phyloP scores from a whole-genome alignment of 768 basidiomycete genomes.

The Termitomyces sp. region DNA sequence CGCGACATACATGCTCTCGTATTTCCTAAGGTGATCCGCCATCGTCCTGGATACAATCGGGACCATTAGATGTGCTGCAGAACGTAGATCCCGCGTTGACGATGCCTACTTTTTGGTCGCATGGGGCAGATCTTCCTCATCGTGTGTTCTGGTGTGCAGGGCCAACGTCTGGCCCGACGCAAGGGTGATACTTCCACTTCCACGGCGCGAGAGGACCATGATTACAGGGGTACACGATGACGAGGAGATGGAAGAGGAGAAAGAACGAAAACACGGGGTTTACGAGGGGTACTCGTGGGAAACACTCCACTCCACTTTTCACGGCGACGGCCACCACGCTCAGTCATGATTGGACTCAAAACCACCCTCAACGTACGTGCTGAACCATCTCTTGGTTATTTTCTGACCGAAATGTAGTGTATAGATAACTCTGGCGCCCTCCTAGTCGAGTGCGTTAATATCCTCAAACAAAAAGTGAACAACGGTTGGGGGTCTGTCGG shows the following conservation, averaged over 20 bases:
- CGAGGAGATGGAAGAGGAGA: constrained; percentile 2
- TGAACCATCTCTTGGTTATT: not conserved
- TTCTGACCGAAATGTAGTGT: constrained; percentile 41
- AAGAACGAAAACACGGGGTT: not conserved
- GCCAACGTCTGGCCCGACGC: constrained; percentile 76
- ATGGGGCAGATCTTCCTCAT: constrained; percentile 84
- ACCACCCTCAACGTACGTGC: constrained; percentile 84
- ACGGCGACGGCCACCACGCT: constrained; percentile 1
- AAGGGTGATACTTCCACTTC: constrained; percentile 69
- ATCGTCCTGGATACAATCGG: constrained; percentile 58
- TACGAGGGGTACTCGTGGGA: constrained; percentile 14
- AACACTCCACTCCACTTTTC: constrained; percentile 8
- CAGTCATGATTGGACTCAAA: constrained; percentile 90
- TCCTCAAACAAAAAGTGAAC: constrained; percentile 93
- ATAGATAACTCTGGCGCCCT: constrained; percentile 98
- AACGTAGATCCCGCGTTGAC: constrained; percentile 1
- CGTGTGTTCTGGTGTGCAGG: constrained; percentile 83
- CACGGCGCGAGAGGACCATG: constrained; percentile 71
- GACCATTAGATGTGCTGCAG: constrained; percentile 1
- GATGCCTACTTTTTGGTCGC: constrained; percentile 81
- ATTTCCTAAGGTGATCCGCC: constrained; percentile 90
- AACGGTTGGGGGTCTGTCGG: constrained; percentile 92
- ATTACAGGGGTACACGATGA: constrained; percentile 7
- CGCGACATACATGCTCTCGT: constrained; percentile 70
- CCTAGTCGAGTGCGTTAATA: constrained; percentile 92